These are phyloP conservation scores for Podaxis sp. DNA, from an alignment of 768 basidiomycete genomes.

Conservation along the genomic window DNA sequence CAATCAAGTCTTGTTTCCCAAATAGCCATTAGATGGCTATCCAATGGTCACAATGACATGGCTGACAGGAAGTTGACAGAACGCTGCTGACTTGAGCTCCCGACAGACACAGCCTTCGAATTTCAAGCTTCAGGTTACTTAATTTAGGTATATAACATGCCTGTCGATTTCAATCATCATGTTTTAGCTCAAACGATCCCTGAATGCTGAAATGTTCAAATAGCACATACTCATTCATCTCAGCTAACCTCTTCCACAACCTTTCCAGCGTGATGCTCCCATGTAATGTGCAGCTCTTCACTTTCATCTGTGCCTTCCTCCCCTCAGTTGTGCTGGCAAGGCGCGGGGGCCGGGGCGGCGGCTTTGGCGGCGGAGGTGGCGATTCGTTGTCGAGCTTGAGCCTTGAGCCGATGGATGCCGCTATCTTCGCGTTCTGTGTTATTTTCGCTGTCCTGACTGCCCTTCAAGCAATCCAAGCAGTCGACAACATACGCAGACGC, in stretches of 20 bases:
- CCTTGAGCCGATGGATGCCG: constrained; percentile 6
- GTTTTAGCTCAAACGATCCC: not conserved
- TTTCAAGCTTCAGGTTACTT: too few relatives aligned
- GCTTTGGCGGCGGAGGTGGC: not conserved
- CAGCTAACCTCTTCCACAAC: not conserved
- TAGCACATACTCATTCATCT: not conserved
- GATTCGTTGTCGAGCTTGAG: not conserved
- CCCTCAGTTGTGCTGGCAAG: not conserved
- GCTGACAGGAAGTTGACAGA: too few relatives aligned
- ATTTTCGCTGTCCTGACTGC: not conserved
- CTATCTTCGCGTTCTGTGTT: constrained; percentile 5
- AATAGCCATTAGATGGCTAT: too few relatives aligned
- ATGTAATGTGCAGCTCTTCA: not conserved
- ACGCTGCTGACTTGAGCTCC: not conserved
- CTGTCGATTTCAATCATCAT: not conserved
- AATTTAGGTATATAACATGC: not conserved
- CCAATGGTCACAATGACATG: too few relatives aligned
- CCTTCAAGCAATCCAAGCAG: not conserved
- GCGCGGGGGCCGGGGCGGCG: not conserved
- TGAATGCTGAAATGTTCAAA: not conserved
- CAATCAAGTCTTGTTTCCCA: not conserved
- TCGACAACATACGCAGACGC: not conserved
- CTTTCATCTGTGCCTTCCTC: not conserved
- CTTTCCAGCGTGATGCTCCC: not conserved
- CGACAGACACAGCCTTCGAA: not conserved